Base-by-base conservation (phyloP, 176 grass and related monocot species). In the Avena insularis region DNA sequence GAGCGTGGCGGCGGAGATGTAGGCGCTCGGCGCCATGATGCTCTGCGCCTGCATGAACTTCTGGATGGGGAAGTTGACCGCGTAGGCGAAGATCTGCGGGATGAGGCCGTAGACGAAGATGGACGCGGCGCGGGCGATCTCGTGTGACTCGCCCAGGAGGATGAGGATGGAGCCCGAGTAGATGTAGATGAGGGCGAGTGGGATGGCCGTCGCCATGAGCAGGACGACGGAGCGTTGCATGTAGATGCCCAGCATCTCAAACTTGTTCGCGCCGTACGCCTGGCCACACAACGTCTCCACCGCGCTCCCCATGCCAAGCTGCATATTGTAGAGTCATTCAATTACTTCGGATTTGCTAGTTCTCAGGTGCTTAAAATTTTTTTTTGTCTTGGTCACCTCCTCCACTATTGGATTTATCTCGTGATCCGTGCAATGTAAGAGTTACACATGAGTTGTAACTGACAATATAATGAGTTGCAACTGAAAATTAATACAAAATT, bases 41-140 rank as follows among this genome's bases (percentile, higher is more conserved):
- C 93, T 93, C 35, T 95, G 93, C 35, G 95, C 77, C 88, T 97
- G 93, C 74, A 97, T 51, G 86, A 93, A 97, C 83, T 95, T 97
- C 61, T 95, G 93, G 70, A 93, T 91, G 12, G 95, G 93, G 82
- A 95, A 97, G 85, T 91, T 95, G 11, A 76, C 89, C 4, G 91
- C 91, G 47, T 97, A 97, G 25, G 91, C 93, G 35, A 97, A 97
- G 47, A 95, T 95, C 83, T 97, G 93, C 7, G 95, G 95, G 85
- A 95, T 93, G 14, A 97, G 91, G 54, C 95, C 92, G 43, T 87
- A 93, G 15, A 95, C 91, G 69, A 94, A 97, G 9, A 91, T 47
- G 17, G 91, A 83, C 0, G 93, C 91, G 12, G 95, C 95, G 1
- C 69, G 8, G 3, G 95, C 88, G n/a, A 97, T 95, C 62, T 77